Conservation (phyloP, 768 basidiomycete species). For the Mycena vitilis region DNA sequence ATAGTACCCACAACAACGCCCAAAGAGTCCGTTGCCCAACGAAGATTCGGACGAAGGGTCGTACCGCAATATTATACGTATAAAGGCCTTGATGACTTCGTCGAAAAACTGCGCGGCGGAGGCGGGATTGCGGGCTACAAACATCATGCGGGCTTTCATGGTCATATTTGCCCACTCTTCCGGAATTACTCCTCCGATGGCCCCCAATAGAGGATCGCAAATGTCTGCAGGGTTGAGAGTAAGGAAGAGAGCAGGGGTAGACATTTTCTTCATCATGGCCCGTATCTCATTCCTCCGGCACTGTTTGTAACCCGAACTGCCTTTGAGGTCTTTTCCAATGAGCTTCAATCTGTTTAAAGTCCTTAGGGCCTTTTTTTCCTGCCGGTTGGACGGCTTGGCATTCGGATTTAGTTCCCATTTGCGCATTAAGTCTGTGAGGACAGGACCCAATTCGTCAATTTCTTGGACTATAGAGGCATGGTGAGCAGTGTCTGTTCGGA, state of each 20-base stretch:
- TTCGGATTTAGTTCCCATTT: too few species aligned
- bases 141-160: background rate
- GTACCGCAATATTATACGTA: constrained; percentile 2
- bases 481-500: too few species aligned
- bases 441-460: too few species aligned
- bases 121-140: constrained; percentile 1
- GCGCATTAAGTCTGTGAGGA: too few species aligned
- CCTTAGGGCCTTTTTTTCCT: too few species aligned
- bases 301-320: constrained; percentile 35
- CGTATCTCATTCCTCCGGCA: constrained; percentile 42
- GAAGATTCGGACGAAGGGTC: background rate
- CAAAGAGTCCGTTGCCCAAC: background rate
- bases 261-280: constrained; percentile 35
- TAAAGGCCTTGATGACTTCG: constrained; percentile 6
- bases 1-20: constrained; percentile 7
- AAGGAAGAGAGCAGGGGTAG: constrained; percentile 43
- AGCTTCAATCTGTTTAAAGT: background rate
- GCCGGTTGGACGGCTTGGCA: too few species aligned
- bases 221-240: constrained; percentile 47
- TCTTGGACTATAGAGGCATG: too few species aligned
- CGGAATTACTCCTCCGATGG: constrained; percentile 38
- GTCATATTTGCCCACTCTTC: constrained; percentile 20
- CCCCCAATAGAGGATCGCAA: constrained; percentile 39
- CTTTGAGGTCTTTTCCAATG: constrained; percentile 16
- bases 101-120: constrained; percentile 3